Conservation (phyloP, 768 basidiomycete genomes). For the Hygrocybe punicea region DNA sequence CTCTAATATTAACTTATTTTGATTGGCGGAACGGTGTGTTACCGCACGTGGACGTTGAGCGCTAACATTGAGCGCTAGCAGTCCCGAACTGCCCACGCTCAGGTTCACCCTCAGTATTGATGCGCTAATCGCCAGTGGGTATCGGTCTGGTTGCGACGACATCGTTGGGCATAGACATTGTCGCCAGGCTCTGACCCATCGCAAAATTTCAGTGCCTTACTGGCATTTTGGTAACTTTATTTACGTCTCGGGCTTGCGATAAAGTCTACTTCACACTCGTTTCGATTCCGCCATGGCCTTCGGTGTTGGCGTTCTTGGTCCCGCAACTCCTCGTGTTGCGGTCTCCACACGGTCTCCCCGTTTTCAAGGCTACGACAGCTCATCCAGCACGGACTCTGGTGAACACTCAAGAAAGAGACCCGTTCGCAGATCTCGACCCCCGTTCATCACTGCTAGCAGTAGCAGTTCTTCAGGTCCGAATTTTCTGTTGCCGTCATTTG, state of each 20-base stretch:
- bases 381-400: slow-evolving; percentile 44
- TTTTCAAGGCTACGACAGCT: slow-evolving; percentile 45
- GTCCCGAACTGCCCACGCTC: not conserved
- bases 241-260: not conserved
- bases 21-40: too few species aligned
- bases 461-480: slow-evolving; percentile 18
- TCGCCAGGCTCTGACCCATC: too few species aligned
- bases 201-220: too few species aligned
- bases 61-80: too few species aligned
- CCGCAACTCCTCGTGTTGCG: slow-evolving; percentile 19
- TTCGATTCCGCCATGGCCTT: slow-evolving; percentile 19
- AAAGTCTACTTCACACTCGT: slow-evolving; percentile 1
- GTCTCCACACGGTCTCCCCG: slow-evolving; percentile 12
- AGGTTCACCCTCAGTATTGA: too few species aligned
- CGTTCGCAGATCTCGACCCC: slow-evolving; percentile 18
- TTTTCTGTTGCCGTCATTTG: slow-evolving; percentile 35
- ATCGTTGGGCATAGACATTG: too few species aligned
- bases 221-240: not conserved
- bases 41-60: not conserved
- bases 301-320: slow-evolving; percentile 21
- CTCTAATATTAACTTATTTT: not conserved
- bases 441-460: slow-evolving; percentile 23
- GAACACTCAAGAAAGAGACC: slow-evolving; percentile 28
- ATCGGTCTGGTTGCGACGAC: too few species aligned
- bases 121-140: too few species aligned